Evolutionary conservation across 2,329 filamentous ascomycete genomes (phyloP), one percentile per base, ranked within the genome.

Genomic region (Fusarium sp.): DNA sequence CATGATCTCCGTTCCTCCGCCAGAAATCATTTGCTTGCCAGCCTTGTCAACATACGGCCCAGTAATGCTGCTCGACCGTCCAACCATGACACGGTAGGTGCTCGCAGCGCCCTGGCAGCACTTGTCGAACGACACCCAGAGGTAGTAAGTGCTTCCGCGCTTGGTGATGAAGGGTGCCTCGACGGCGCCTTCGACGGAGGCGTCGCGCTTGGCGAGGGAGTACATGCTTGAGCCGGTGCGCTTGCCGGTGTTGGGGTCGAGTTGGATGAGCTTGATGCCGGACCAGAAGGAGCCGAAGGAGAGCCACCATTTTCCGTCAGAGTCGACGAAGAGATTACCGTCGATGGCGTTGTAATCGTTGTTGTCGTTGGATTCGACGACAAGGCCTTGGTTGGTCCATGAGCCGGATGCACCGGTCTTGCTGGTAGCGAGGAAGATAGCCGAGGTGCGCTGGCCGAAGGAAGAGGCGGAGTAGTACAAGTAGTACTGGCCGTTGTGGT

Each of bases 1-100:
- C 70, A 80, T 65, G 4, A 80, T 68, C 62, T 80, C 65, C 2
- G 79, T 80, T 15, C 79, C 79, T n/a, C 79, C 79, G 7, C 78
- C 79, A 8, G 57, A 31, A 73, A 71, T 78, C 77, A 80, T 75
- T 16, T 68, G 50, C 67, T 61, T 73, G 1, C 79, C 79, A 35
- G 39, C 63, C 20, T 65, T 57, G 48, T 80, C 79, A 64, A 79
- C 73, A 28, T 71, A 80, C 3, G 79, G 79, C 5, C 79, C 79
- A 1, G 75, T 75, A 10, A 80, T 59, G 53, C 71, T 79, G 41
- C 55, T 77, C 13, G 79, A 80, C 0, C 79, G 78, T 11, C 79
- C 79, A n/a, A 80, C 79, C 79, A 80, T 80, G 54, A 77, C 71
- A 16, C 79, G 77, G 48, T 80, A 80, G 0, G 79, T 80, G 72